These are phyloP conservation scores for Puccinia hordei DNA, from an alignment of 1,284 basidiomycete species.

Conservation along the genomic window DNA sequence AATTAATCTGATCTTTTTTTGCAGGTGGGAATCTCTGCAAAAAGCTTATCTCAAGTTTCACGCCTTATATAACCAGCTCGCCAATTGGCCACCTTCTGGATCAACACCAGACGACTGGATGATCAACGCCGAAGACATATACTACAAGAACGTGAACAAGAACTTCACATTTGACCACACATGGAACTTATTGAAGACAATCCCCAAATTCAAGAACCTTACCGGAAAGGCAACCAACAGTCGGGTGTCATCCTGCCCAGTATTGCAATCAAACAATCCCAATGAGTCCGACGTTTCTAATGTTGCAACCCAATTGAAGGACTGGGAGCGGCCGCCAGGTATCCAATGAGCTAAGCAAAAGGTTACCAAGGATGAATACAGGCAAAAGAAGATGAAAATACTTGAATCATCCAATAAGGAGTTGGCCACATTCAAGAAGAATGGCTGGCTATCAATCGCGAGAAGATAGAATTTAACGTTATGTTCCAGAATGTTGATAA, in stretches of 20 bases:
- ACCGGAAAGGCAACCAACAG: neutral
- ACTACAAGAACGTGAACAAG: neutral
- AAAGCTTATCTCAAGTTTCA: neutral
- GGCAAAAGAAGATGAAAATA: neutral
- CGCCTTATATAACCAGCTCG: neutral
- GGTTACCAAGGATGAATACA: neutral
- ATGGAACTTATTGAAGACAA: neutral
- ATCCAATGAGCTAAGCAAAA: neutral
- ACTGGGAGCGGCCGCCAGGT: neutral
- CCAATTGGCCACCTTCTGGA: neutral
- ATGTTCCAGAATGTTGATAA: neutral
- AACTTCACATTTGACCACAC: neutral
- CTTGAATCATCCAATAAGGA: neutral
- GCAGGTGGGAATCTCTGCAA: neutral
- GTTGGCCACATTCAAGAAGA: neutral
- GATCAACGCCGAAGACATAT: neutral
- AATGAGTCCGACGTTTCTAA: neutral
- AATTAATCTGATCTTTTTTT: neutral
- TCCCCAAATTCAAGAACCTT: neutral
- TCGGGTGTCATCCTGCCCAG: no score
- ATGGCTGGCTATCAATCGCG: neutral
- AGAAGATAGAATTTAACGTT: neutral
- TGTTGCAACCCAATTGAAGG: neutral
- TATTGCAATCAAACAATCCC: neutral
- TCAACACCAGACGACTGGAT: conserved; percentile 7